Base-by-base conservation (phyloP, 805 yeast species). In the Zygosaccharomyces gambellarensis region DNA sequence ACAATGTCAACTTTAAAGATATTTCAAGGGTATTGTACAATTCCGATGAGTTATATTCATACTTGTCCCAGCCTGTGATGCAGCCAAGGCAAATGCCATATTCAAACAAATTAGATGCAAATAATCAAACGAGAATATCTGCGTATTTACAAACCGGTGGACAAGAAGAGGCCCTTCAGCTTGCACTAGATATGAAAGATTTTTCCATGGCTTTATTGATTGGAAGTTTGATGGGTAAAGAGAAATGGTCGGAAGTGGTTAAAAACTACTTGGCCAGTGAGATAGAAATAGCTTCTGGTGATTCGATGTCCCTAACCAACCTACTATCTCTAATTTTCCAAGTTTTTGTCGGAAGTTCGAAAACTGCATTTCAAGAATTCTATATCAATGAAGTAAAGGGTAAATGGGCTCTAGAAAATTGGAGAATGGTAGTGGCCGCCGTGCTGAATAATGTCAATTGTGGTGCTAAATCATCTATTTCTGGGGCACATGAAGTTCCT, bases 161-260 rank as follows among this genome's bases (percentile, higher is more conserved):
- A 49, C 78, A 82, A 22, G 80, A 78, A 11, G 77, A 74, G 4
- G 97, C 96, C 0, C 67, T 90, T 43, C 72, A 76, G 22, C 70
- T 74, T 47, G 82, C 94, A 1, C 63, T 90, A 17, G 71, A 76
- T 1, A 77, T 79, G 46, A 77, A 80, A 8, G 87, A 87, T 55
- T 90, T 87, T 85, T 82, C 92, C 0, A 72, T 90, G 65, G 85
- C 96, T 0, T 67, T 92, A 47, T 63, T 89, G 28, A 71, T 90
- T 44, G 82, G 95, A 1, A 77, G 83, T 51, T 65, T 87, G 14
- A 69, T 81, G 25, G 85, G 94, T 2, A 77, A 79, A 19, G 82
- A 80, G 3, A 72, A 74, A 34, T 83, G 86, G 78, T 67, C 78
- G 4, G 68, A 70, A 30, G 77, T 84, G 2, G 82, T 84, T 5